Evolutionary conservation across 129 eudicot genomes (phyloP).

Genomic region (Tagetes patula): DNA sequence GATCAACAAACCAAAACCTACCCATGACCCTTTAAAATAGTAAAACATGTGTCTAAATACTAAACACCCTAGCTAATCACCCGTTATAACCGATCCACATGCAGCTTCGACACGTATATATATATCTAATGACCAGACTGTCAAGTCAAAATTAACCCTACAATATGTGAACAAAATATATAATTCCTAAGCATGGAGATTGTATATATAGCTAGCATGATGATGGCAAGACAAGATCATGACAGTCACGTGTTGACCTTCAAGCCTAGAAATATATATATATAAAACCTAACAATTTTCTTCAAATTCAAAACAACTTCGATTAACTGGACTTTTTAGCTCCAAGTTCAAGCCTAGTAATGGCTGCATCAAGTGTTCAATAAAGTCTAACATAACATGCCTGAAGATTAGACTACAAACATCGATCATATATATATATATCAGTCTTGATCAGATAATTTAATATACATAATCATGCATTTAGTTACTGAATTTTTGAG

Average conservation of each 20-base stretch:
- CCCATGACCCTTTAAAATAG: too few relatives aligned
- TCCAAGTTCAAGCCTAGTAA: slow-evolving; percentile 10
- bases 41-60: too few relatives aligned
- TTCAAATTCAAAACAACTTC: not conserved
- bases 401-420: slow-evolving; percentile 33
- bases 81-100: too few relatives aligned
- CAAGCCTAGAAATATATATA: not conserved
- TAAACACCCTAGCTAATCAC: too few relatives aligned
- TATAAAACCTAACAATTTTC: not conserved
- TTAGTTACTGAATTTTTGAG: not conserved
- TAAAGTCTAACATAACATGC: not conserved
- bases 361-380: too few relatives aligned
- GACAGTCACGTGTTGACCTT: not conserved
- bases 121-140: too few relatives aligned
- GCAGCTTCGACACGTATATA: too few relatives aligned
- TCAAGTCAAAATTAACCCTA: too few relatives aligned
- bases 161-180: not conserved
- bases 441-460: not conserved
- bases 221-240: slow-evolving; percentile 18
- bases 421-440: slow-evolving; percentile 5
- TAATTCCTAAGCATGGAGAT: not conserved
- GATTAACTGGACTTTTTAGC: not conserved
- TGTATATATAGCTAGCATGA: not conserved
- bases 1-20: too few relatives aligned
- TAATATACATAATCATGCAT: too few relatives aligned